Base-by-base conservation (phyloP, 2,329 filamentous ascomycete genomes). In the Arthrobotrys entomopaga region DNA sequence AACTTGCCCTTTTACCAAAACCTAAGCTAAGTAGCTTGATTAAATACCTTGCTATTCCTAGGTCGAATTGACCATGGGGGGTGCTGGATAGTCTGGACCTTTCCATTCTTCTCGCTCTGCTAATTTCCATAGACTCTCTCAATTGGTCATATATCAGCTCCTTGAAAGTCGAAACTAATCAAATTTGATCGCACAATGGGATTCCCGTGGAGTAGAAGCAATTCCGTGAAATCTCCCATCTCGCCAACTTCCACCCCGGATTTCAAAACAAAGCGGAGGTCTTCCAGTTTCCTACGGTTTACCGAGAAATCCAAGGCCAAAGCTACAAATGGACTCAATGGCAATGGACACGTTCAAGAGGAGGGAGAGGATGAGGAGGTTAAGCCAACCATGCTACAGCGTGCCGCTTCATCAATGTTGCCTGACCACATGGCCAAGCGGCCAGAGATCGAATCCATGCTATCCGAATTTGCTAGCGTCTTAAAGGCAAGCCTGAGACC, bases 401-500 rank as follows among this genome's bases (percentile, higher is more conserved):
- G 70, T 8, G 70, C 70, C 29, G 70, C 70, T 24, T 74, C 69
- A 16, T 66, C 61, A 11, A 66, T 74, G 61, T 40, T 74, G 8
- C 69, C 69, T 4, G 69, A 74, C 56, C 69, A 74, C 49, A 66
- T 63, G 56, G 57, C 61, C 26, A 66, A 67, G 22, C 61, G 69
- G n/a, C 61, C 54, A 6, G 69, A 74, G 19, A 67, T 74, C 16
- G 69, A 74, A 58, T 53, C 43, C 40, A 74, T 66, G 61, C 43
- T 74, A 26, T 61, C 69, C 8, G 58, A 74, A 11, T 74, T 74
- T 43, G 61, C 63, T 8, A 64, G 53, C 29, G 69, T 74, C 10
- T 20, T 74, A 13, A 57, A 67, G 13, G 69, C 69, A 10, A 67
- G 61, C 24, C 53, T 74, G 22, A 61, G 63, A n/a, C 69, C 69